phyloP scores from a whole-genome alignment of 2,329 filamentous ascomycete genomes.

The Fusarium sp. region DNA sequence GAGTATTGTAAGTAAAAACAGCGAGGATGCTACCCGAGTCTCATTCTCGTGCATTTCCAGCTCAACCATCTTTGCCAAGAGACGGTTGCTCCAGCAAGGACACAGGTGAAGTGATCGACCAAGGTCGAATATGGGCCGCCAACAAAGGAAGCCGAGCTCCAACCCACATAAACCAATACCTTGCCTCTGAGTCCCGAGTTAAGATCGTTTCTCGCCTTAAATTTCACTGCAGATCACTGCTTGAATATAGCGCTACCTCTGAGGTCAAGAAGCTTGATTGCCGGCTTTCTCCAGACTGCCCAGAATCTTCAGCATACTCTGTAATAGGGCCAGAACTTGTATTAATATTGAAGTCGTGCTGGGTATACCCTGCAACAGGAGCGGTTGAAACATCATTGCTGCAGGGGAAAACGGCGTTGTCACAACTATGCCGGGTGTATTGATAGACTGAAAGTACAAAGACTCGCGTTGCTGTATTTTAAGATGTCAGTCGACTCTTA shows the following conservation, averaged over 20 bases:
- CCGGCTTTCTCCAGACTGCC: not conserved
- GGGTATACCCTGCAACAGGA: not conserved
- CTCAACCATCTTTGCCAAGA: not conserved
- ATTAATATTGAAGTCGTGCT: not conserved
- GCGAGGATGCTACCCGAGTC: not conserved
- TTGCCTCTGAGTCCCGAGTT: not conserved
- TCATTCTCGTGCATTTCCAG: too few relatives aligned
- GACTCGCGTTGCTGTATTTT: not conserved
- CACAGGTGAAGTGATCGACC: not conserved
- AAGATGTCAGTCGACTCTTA: not conserved
- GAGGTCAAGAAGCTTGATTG: not conserved
- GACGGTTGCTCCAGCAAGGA: not conserved
- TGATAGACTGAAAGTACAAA: not conserved
- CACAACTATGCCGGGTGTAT: not conserved
- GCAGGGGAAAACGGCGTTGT: not conserved
- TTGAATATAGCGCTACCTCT: not conserved
- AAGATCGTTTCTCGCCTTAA: not conserved
- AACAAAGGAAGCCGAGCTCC: not conserved
- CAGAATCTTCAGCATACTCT: not conserved
- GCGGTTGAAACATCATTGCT: not conserved
- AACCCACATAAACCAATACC: not conserved
- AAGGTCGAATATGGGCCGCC: not conserved
- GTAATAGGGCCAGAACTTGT: not conserved
- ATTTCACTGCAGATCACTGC: not conserved
- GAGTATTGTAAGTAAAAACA: not conserved